These are phyloP conservation scores for Polygonum aviculare DNA, from an alignment of 148 eudicot species.

Conservation along the genomic window DNA sequence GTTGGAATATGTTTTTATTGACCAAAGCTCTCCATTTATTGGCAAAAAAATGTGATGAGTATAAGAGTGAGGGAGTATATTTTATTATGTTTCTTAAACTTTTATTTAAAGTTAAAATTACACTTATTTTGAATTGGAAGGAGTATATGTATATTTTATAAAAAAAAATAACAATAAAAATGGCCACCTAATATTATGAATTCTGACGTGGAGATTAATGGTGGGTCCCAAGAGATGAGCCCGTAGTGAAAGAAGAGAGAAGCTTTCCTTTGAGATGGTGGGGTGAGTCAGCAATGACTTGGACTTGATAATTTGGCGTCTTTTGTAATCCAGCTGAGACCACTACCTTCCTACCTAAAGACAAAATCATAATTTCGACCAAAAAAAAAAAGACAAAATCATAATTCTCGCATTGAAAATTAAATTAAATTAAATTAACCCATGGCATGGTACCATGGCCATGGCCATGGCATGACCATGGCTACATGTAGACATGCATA, in stretches of 20 bases:
- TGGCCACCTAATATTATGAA: not conserved
- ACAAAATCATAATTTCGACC: not conserved
- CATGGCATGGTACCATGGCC: not conserved
- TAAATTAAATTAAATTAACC: not conserved
- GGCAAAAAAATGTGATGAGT: no score
- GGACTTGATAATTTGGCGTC: not conserved
- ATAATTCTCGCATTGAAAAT: not conserved
- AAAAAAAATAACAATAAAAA: no score
- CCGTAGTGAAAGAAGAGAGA: not conserved
- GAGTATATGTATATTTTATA: no score
- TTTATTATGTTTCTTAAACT: no score
- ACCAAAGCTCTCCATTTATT: no score
- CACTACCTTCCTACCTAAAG: not conserved
- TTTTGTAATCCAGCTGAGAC: not conserved
- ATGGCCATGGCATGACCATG: not conserved
- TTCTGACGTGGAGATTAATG: not conserved
- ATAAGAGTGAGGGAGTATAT: no score
- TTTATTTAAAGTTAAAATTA: no score
- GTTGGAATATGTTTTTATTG: no score
- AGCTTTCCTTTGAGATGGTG: not conserved
- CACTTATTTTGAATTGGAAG: no score
- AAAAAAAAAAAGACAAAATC: not conserved
- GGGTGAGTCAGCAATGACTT: slow-evolving; percentile 7
- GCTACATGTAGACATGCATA: not conserved
- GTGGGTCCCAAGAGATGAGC: not conserved